phyloP scores from a whole-genome alignment of 345 rosid species.

The Punica granatum region DNA sequence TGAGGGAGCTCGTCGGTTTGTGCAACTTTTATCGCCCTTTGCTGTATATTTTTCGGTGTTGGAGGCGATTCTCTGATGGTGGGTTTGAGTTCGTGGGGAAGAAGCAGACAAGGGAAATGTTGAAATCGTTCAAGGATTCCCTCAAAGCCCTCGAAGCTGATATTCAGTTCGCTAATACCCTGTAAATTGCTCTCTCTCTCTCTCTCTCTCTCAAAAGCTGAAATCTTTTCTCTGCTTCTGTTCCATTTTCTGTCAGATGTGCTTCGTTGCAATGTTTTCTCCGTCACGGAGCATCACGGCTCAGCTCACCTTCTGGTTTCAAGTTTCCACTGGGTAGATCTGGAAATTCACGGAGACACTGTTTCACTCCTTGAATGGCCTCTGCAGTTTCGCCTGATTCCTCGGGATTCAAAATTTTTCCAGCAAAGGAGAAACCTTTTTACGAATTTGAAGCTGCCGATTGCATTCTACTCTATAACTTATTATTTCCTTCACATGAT shows the following conservation, averaged over 20 bases:
- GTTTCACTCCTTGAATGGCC: background rate
- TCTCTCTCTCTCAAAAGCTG: background rate
- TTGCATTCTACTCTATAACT: too few relatives aligned
- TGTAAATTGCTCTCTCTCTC: conserved; percentile 30
- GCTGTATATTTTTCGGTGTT: conserved; percentile 14
- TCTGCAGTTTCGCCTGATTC: background rate
- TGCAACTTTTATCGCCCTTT: too few relatives aligned
- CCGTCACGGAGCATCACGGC: background rate
- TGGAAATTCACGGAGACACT: background rate
- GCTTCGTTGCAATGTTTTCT: too few relatives aligned
- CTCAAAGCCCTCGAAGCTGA: conserved; percentile 98
- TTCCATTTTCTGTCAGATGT: background rate
- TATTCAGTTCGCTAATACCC: conserved; percentile 92
- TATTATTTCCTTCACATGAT: too few relatives aligned
- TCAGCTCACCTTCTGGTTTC: background rate
- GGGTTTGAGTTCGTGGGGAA: conserved; percentile 18
- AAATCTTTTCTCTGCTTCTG: background rate
- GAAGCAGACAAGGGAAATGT: conserved; percentile 32
- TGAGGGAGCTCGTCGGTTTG: too few relatives aligned
- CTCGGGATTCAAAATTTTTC: too few relatives aligned
- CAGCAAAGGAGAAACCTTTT: too few relatives aligned
- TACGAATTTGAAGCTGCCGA: too few relatives aligned
- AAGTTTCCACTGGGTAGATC: background rate
- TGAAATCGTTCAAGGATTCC: conserved; percentile 93
- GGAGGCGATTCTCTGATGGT: conserved; percentile 9